Evolutionary conservation across 2,329 filamentous ascomycete species (phyloP).

Genomic region (Dothistroma septosporum): DNA sequence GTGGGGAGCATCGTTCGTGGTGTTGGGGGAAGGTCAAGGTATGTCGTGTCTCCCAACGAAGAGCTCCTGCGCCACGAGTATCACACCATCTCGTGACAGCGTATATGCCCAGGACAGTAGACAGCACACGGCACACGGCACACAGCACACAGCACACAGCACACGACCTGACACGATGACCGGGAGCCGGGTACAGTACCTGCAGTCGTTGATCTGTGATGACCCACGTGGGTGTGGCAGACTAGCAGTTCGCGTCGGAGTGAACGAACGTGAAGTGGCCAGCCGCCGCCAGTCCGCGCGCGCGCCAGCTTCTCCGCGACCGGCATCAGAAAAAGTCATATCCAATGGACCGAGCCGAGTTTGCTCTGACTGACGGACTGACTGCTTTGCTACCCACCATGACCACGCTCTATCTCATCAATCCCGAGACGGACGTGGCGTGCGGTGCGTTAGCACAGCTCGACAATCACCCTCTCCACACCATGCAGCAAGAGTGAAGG

Average conservation of each 20-base stretch:
- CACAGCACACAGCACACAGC: background rate
- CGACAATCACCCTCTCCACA: background rate
- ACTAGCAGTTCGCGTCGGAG: no score
- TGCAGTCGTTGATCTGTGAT: background rate
- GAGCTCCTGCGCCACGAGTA: background rate
- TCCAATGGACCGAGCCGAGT: background rate
- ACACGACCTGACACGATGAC: background rate
- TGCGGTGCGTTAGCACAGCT: slow-evolving; percentile 2
- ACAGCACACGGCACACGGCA: background rate
- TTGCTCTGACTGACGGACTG: background rate
- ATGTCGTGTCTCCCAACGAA: background rate
- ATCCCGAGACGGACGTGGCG: background rate
- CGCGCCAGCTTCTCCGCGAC: no score
- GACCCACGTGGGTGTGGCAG: background rate
- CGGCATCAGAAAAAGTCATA: slow-evolving; percentile 1
- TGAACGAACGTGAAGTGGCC: background rate
- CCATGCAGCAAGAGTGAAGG: background rate
- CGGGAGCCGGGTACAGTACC: background rate
- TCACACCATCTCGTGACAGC: slow-evolving; percentile 1
- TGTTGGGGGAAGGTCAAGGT: background rate
- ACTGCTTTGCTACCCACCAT: background rate
- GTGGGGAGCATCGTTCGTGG: slow-evolving; percentile 3
- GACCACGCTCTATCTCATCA: background rate
- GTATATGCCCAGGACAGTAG: background rate
- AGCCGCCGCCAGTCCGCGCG: no score